Conservation (phyloP, 352 stramenopile species). For the Phytophthora kernoviae region DNA sequence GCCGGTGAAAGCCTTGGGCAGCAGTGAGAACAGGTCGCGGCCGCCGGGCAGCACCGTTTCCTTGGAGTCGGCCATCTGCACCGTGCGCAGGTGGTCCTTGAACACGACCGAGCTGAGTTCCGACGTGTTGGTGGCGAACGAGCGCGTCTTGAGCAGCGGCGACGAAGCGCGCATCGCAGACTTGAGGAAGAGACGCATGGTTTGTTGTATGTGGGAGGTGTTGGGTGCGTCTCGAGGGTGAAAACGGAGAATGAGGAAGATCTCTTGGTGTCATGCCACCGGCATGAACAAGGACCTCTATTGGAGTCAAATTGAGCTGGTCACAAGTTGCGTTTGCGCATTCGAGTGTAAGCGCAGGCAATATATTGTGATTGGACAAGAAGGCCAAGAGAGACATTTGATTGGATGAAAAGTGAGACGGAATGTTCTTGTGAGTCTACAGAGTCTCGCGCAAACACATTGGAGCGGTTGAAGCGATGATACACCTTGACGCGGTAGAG, state of each 20-base stretch:
- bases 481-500: constrained; percentile 5
- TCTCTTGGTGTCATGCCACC: constrained; percentile 7
- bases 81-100: constrained; percentile 74
- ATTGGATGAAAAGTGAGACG: background rate
- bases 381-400: background rate
- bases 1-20: constrained; percentile 95
- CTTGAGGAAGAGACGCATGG: constrained; percentile 72
- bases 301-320: background rate
- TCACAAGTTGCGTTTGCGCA: constrained; percentile 5
- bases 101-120: constrained; percentile 72
- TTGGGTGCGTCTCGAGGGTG: constrained; percentile 12
- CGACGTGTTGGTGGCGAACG: constrained; percentile 70
- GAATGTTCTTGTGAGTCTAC: constrained; percentile 18
- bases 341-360: no score
- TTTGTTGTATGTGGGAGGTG: background rate
- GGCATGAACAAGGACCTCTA: background rate
- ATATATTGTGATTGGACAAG: no score
- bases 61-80: constrained; percentile 74
- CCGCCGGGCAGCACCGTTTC: constrained; percentile 82
- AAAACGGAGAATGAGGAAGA: constrained; percentile 39
- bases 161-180: constrained; percentile 53
- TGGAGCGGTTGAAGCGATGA: constrained; percentile 1
- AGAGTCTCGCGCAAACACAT: constrained; percentile 17
- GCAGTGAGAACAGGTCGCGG: constrained; percentile 94
- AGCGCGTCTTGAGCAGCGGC: constrained; percentile 47